phyloP scores from a whole-genome alignment of 2,329 filamentous ascomycete species.

The Sporothrix inflata region DNA sequence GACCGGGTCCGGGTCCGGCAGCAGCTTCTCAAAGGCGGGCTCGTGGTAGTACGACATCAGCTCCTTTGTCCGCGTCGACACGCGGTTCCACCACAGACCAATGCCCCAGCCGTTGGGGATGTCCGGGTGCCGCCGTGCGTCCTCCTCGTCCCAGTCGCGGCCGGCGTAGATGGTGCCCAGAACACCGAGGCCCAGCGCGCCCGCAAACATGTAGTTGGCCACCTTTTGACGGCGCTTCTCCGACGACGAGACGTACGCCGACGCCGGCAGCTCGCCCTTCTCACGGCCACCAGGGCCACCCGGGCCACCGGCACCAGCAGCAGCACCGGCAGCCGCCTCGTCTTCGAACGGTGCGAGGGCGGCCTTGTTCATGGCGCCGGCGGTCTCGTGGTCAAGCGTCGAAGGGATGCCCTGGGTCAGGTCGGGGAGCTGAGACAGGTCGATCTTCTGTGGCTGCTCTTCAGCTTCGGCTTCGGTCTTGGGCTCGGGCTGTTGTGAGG shows the following conservation, averaged over 20 bases:
- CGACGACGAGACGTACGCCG: constrained; percentile 86
- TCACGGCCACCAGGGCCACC: constrained; percentile 53
- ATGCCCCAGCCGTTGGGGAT: constrained; percentile 80
- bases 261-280: constrained; percentile 70
- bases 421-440: constrained; percentile 77
- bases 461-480: constrained; percentile 36
- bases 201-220: constrained; percentile 73
- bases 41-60: constrained; percentile 93
- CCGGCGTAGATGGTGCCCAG: constrained; percentile 74
- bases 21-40: constrained; percentile 88
- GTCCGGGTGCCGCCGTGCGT: constrained; percentile 67
- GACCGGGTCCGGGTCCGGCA: constrained; percentile 78
- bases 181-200: constrained; percentile 59
- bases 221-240: constrained; percentile 79
- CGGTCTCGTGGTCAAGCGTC: constrained; percentile 78
- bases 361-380: constrained; percentile 47
- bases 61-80: constrained; percentile 72
- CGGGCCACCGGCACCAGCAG: constrained; percentile 52
- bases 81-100: constrained; percentile 77
- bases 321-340: constrained; percentile 43
- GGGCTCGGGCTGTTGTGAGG: constrained; percentile 30
- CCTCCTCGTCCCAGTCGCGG: constrained; percentile 83
- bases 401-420: constrained; percentile 94
- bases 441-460: constrained; percentile 43
- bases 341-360: constrained; percentile 44